These are phyloP conservation scores for Candida stauntonica DNA, from an alignment of 805 yeast species.

Conservation along the genomic window DNA sequence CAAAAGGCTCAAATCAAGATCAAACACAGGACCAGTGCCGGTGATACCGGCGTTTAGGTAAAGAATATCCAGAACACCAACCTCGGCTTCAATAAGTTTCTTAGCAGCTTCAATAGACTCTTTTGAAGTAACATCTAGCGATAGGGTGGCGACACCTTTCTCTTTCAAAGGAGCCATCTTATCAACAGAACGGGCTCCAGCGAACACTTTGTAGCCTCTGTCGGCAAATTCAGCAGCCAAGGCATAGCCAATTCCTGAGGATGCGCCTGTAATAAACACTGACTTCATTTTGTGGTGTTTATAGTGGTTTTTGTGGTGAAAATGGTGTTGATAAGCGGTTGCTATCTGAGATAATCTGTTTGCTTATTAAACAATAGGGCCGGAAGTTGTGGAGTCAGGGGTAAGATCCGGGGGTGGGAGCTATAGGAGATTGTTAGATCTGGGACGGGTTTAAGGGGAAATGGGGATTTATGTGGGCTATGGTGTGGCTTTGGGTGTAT, in stretches of 20 bases:
- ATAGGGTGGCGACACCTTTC: slow-evolving; percentile 30
- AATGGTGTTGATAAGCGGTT: too few relatives aligned
- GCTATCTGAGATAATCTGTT: too few relatives aligned
- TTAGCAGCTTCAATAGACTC: slow-evolving; percentile 28
- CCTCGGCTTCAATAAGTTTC: slow-evolving; percentile 23
- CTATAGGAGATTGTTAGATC: too few relatives aligned
- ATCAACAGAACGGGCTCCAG: slow-evolving; percentile 30
- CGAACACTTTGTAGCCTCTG: slow-evolving; percentile 37
- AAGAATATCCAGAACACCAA: slow-evolving; percentile 32
- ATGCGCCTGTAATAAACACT: too few relatives aligned
- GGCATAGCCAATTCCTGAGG: slow-evolving; percentile 56
- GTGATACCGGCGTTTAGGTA: slow-evolving; percentile 39
- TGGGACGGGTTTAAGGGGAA: too few relatives aligned
- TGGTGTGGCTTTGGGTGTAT: too few relatives aligned
- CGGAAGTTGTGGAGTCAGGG: too few relatives aligned
- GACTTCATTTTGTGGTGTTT: too few relatives aligned
- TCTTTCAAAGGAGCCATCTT: slow-evolving; percentile 29
- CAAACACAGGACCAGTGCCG: slow-evolving; percentile 29
- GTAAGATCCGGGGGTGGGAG: too few relatives aligned
- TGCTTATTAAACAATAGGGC: too few relatives aligned
- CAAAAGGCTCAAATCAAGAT: slow-evolving; percentile 27
- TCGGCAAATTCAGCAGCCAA: slow-evolving; percentile 41
- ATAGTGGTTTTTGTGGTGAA: too few relatives aligned
- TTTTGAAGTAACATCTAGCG: slow-evolving; percentile 33
- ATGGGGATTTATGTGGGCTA: too few relatives aligned